A percentile compares a stretch with the other conserved stretches of the same genome.
Evolutionary conservation across 306 rosid species (phyloP).

Genomic region (Sesbania bispinosa): DNA sequence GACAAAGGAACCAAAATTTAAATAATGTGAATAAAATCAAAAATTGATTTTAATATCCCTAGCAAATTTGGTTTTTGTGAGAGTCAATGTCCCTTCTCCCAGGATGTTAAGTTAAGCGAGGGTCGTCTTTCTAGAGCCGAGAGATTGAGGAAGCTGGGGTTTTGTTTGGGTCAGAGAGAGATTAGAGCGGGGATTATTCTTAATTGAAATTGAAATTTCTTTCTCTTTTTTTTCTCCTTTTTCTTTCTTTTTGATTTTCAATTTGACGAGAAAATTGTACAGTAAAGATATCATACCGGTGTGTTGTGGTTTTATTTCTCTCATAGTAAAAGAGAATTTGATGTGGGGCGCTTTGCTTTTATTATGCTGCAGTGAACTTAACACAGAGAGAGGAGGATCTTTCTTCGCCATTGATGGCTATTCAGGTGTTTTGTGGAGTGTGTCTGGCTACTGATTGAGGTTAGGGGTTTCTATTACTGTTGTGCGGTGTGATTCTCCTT

Average conservation of each 20-base stretch:
- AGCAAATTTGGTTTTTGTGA: slow-evolving; percentile 39
- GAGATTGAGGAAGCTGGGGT: slow-evolving; percentile 6
- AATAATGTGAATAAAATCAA: background rate
- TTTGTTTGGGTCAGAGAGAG: background rate
- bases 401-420: slow-evolving; percentile 22
- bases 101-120: slow-evolving; percentile 24
- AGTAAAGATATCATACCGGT: slow-evolving; percentile 20
- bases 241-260: slow-evolving; percentile 7
- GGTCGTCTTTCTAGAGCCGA: slow-evolving; percentile 10
- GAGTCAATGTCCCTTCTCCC: slow-evolving; percentile 62
- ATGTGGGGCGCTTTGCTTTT: slow-evolving; percentile 37
- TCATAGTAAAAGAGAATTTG: slow-evolving; percentile 33
- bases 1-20: slow-evolving; percentile 25
- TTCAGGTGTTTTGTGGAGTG: slow-evolving; percentile 36
- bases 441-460: slow-evolving; percentile 18
- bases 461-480: background rate
- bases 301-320: slow-evolving; percentile 40
- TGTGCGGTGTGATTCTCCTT: slow-evolving; percentile 32
- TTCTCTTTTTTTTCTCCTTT: background rate
- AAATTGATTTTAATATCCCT: background rate
- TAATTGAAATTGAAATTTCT: background rate
- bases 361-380: slow-evolving; percentile 24
- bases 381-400: slow-evolving; percentile 1
- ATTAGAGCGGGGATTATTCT: background rate
- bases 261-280: slow-evolving; percentile 21